Evolutionary conservation across 2,329 filamentous ascomycete genomes (phyloP), one percentile per base, ranked within the genome.

Genomic region (Fusarium begoniae): DNA sequence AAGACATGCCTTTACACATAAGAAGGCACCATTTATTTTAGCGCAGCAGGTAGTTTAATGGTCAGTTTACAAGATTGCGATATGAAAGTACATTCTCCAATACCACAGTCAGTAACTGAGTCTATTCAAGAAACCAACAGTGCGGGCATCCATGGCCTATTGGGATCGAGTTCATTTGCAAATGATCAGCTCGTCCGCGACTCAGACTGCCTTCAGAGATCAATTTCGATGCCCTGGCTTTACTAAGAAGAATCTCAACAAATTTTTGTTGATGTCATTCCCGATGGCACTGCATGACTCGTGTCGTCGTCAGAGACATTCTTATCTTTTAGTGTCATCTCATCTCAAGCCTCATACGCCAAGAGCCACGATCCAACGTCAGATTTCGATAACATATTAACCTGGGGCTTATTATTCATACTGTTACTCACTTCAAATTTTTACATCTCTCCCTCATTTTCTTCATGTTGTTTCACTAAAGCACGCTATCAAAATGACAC

Each of bases 101-200:
- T 50, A 1, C 20, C 20, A n/a, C 1, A n/a, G 5, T 18, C 1
- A n/a, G 5, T 18, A 8, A 4, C 26, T 17, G 7, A 1, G 7
- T 30, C 5, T 9, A 4, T n/a, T 3, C 14, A 50, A 48, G 20
- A 50, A 4, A n/a, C 8, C 11, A 11, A 7, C 6, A 24, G 6
- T 6, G 4, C 5, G 2, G 12, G 6, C 4, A 20, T n/a, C 3
- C 10, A 22, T 11, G 6, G 8, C 8, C 8, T 4, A 14, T 6
- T 20, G 3, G 30, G 30, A 4, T 15, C 14, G 8, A 24, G n/a
- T 20, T 32, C 47, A 51, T 1, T 12, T 11, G 30, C 12, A 54
- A 28, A 6, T 17, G 15, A 18, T 28, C 24, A n/a, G 4, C 2
- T 28, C 11, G 17, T 28, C 1, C 2, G 6, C 24, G 51, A 28